Conservation (phyloP, 202 grass and related monocot species). For the Cymbopogon flexuosus region DNA sequence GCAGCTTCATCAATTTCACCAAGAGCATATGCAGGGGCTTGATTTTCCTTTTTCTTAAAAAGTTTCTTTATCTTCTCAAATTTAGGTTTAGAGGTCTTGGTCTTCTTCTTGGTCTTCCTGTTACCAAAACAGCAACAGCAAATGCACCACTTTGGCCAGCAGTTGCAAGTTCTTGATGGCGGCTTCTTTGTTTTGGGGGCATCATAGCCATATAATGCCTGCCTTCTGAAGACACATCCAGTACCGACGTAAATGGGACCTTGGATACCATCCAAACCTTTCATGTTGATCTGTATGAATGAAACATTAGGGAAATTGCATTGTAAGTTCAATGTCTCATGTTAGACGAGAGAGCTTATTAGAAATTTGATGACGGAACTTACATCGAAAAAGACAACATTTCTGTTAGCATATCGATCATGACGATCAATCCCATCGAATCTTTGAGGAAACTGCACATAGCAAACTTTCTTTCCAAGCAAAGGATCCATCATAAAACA, state of each 20-base stretch:
- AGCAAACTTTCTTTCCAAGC: constrained; percentile 83
- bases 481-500: constrained; percentile 99
- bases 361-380: constrained; percentile 30
- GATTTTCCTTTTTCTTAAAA: constrained; percentile 70
- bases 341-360: background rate
- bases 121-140: constrained; percentile 64
- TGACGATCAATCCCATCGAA: constrained; percentile 95
- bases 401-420: constrained; percentile 96
- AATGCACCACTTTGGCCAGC: constrained; percentile 84
- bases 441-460: constrained; percentile 92
- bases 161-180: constrained; percentile 83
- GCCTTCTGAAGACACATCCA: constrained; percentile 86
- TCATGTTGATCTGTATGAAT: constrained; percentile 79
- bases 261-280: constrained; percentile 98
- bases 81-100: constrained; percentile 49
- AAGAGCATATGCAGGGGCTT: constrained; percentile 60
- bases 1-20: constrained; percentile 56
- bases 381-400: constrained; percentile 96
- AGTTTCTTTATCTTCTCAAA: constrained; percentile 65
- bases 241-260: constrained; percentile 89
- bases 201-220: constrained; percentile 83
- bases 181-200: constrained; percentile 88
- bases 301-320: constrained; percentile 16
- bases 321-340: background rate
- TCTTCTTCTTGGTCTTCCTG: constrained; percentile 76